Base-by-base conservation (phyloP, 768 basidiomycete species). In the Mycena kentingensis region DNA sequence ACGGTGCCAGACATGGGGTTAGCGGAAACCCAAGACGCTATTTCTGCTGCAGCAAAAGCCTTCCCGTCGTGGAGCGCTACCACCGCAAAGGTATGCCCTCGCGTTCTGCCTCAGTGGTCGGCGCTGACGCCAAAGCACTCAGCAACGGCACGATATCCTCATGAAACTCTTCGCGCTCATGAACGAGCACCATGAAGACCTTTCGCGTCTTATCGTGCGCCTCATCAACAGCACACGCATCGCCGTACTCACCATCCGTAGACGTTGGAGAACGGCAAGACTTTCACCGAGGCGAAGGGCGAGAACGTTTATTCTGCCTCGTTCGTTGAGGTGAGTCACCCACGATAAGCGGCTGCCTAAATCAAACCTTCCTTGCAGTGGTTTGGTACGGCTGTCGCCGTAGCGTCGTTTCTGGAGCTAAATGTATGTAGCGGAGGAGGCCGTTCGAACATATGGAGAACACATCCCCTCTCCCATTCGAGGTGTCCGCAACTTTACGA, bases 231-330 rank as follows among this genome's bases (percentile, higher is more conserved):
- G 13, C 18, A 39, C 49, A 13, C 51, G 60, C 62, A 65, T 67
- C 67, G 68, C 67, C 58, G 34, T 53, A 38, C 31, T 43, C 46
- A 31, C 39, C 22, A 53, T 49, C 31, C 32, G 32, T 67, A 93
- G 91, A 95, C 93, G 5, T 72, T 94, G 54, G 97, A 99, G 74
- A 99, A 99, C 64, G 97, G 97, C 29, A 99, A 98, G 73, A 80
- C 93, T 7, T 73, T 97, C 37, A 73, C 76, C 0, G 94, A 98
- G 60, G 90, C 82, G 29, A 88, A 90, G 81, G 85, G 88, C 22
- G 96, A 99, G 73, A 86, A 85, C 60, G 63, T 74, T 0, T 99
- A 99, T 63, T 88, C 88, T 59, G 84, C 91, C 24, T 90, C 90
- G 21, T 93, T 89, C 69, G 53, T 94, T 31, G 91, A 91, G 80